Base-by-base conservation (phyloP, 1,139 yeast species). In the Meyerozyma guilliermondii region DNA sequence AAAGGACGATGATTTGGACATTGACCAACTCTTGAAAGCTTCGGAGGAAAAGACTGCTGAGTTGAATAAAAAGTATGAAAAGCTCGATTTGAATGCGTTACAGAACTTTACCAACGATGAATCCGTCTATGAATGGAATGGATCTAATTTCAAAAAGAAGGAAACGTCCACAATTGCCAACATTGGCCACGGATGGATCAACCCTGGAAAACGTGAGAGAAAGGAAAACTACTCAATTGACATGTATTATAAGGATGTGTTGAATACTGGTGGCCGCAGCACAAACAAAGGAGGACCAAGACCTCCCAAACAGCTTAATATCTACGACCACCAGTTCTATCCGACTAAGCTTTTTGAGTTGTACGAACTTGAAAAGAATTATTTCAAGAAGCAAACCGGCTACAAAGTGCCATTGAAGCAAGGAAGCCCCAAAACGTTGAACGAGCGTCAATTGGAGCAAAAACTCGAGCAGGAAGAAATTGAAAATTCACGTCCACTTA, bases 41-140 rank as follows among this genome's bases (percentile, higher is more conserved):
- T 83, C 89, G 8, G 88, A 83, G 56, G 63, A 64, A 38, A 84
- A 80, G 50, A 84, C 94, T 0, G 65, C 68, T 40, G 78, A 80
- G 55, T 66, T 86, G 49, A 81, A 80, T 52, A 69, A 78, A 35
- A 81, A 81, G 56, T 85, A 81, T 55, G 76, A 80, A 13, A 74
- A 81, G 39, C 68, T 85, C 41, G 86, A 88, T 43, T 68, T 85
- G 45, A 87, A 81, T 61, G 95, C 88, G 41, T 68, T 85, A 45
- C 94, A 85, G 54, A 83, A 83, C 55, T 84, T 83, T 55, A 73
- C 81, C 23, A 72, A 71, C 46, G 77, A 79, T 38, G 78, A 71
- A 44, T 82, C 89, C 2, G 89, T 87, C 7, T 85, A 85, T 59
- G 92, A 85, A 61, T 85, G 95, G 95, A 83, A 85, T 59, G 95